Percentiles rank a stretch among this genome's conserved stretches.
Conservation (phyloP, 1,284 basidiomycete species). For the Boletus holoroseus region DNA sequence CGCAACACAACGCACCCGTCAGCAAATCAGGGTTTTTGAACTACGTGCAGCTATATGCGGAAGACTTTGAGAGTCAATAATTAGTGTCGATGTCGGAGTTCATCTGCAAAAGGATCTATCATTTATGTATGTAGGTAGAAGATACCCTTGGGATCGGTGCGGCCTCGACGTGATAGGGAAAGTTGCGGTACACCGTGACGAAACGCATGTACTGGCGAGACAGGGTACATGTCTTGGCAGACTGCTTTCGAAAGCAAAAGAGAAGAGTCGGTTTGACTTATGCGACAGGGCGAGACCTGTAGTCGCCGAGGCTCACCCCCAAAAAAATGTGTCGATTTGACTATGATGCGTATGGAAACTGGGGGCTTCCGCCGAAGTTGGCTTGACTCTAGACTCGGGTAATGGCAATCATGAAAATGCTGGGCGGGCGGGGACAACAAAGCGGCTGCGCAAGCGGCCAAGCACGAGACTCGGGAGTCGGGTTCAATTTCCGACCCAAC, state of each 20-base stretch:
- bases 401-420: background rate
- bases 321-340: background rate
- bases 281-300: background rate
- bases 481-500: conserved; percentile 13
- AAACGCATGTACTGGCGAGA: background rate
- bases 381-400: background rate
- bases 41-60: conserved; percentile 29
- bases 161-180: background rate
- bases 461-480: background rate
- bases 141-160: background rate
- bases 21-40: conserved; percentile 31
- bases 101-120: background rate
- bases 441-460: background rate
- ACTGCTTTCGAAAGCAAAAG: conserved; percentile 10
- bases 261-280: conserved; percentile 4
- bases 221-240: background rate
- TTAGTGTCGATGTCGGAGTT: background rate
- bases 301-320: background rate
- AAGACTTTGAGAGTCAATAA: conserved; percentile 26
- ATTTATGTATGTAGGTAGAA: background rate
- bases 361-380: background rate
- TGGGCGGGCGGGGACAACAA: background rate
- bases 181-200: too few species aligned
- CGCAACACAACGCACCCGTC: background rate
- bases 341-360: background rate